Evolutionary conservation across 371 early-diverging fungal genomes (phyloP).

Genomic region (Syncephalastrum sp.): DNA sequence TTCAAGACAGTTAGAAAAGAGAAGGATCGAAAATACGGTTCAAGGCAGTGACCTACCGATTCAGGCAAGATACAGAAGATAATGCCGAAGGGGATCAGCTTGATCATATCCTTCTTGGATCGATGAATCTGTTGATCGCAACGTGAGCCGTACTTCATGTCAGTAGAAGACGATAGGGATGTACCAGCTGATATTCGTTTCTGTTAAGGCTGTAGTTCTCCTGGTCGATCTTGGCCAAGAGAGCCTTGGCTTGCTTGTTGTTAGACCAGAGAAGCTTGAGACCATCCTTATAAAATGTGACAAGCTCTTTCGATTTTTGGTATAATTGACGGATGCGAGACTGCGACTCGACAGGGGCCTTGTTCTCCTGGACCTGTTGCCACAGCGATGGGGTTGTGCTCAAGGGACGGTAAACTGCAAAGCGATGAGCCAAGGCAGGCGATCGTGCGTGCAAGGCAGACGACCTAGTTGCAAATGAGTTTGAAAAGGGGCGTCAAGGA

Average conservation of each 20-base stretch:
- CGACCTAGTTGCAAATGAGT: no score
- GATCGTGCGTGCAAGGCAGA: no score
- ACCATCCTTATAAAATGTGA: slow-evolving; percentile 59
- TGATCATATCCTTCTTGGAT: slow-evolving; percentile 53
- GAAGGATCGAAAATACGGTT: background rate
- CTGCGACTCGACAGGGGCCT: background rate
- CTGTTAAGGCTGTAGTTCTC: slow-evolving; percentile 48
- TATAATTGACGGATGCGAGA: slow-evolving; percentile 30
- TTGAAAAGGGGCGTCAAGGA: no score
- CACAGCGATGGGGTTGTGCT: no score
- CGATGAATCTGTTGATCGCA: slow-evolving; percentile 34
- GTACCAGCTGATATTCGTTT: slow-evolving; percentile 31
- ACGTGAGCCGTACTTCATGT: no score
- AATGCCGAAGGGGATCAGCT: slow-evolving; percentile 61
- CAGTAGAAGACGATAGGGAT: background rate
- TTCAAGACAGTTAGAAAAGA: background rate
- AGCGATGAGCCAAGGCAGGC: no score
- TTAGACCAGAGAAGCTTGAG: slow-evolving; percentile 60
- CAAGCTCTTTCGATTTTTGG: slow-evolving; percentile 42
- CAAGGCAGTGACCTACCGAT: slow-evolving; percentile 37
- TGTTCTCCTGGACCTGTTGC: no score
- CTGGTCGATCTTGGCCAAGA: slow-evolving; percentile 30
- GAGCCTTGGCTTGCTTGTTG: slow-evolving; percentile 37
- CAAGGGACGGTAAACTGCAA: no score
- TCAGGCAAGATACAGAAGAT: slow-evolving; percentile 58